A percentile compares a stretch with the other conserved stretches of the same genome.
Conservation (phyloP, 129 eudicot species). For the Arctium minus region DNA sequence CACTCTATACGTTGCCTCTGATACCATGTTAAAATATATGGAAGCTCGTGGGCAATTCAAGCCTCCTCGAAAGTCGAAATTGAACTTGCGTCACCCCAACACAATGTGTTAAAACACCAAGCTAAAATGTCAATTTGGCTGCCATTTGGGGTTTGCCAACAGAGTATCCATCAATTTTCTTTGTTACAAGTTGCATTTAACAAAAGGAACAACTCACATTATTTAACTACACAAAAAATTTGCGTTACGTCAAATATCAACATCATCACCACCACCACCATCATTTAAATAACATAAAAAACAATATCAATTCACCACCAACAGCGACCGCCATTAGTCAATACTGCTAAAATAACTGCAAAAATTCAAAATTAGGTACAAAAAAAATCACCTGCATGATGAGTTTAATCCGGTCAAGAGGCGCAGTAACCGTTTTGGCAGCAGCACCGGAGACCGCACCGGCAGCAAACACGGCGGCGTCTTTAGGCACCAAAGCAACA, state of each 20-base stretch:
- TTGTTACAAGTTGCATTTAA: neutral
- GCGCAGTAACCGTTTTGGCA: conserved; percentile 81
- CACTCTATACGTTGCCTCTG: too few species aligned
- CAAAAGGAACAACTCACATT: neutral
- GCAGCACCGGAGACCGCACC: conserved; percentile 90
- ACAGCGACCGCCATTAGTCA: neutral
- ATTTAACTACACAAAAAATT: neutral
- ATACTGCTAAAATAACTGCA: neutral
- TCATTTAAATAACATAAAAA: conserved; percentile 3
- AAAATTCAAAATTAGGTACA: neutral
- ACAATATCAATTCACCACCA: neutral
- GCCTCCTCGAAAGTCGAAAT: too few species aligned
- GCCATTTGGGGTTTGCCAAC: neutral
- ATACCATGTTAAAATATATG: too few species aligned
- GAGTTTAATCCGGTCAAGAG: conserved; percentile 89
- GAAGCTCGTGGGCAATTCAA: too few species aligned
- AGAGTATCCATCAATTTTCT: neutral
- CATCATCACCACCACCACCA: neutral
- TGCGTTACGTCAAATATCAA: neutral
- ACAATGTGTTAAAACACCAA: neutral
- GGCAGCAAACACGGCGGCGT: conserved; percentile 76
- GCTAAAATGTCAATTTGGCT: neutral
- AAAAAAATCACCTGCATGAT: conserved; percentile 68
- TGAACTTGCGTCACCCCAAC: too few species aligned
- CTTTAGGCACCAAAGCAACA: conserved; percentile 69